Evolutionary conservation across 2,329 filamentous ascomycete genomes (phyloP).

Genomic region (Hortaea sp.): DNA sequence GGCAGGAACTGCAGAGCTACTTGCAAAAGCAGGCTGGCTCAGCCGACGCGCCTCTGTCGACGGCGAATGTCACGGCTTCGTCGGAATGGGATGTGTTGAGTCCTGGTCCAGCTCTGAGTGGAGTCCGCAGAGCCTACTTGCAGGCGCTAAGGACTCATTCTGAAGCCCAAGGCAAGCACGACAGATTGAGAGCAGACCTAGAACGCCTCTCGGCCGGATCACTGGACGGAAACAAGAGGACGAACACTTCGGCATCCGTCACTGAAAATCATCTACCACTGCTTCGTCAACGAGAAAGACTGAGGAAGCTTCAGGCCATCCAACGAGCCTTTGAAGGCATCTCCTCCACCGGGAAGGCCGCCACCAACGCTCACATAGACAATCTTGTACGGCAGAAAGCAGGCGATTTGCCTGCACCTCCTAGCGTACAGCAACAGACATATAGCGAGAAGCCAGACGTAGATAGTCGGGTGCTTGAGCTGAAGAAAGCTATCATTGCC

Average conservation of each 20-base stretch:
- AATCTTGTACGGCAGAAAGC: conserved; percentile 16
- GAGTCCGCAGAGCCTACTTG: conserved; percentile 22
- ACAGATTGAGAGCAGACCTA: conserved; percentile 20
- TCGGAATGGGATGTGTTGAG: neutral
- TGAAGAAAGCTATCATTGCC: conserved; percentile 22
- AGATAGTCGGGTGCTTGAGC: conserved; percentile 15
- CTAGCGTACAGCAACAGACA: conserved; percentile 6
- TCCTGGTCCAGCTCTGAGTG: conserved; percentile 12
- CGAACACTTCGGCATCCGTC: conserved; percentile 1
- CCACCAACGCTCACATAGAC: conserved; percentile 12
- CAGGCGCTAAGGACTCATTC: conserved; percentile 21
- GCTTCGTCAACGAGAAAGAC: conserved; percentile 18
- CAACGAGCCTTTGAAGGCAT: conserved; percentile 14
- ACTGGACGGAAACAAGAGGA: neutral
- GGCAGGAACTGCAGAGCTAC: conserved; percentile 17
- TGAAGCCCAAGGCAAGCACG: conserved; percentile 18
- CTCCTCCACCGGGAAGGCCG: conserved; percentile 8
- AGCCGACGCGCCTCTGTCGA: conserved; percentile 2
- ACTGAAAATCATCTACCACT: conserved; percentile 14
- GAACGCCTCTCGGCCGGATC: conserved; percentile 6
- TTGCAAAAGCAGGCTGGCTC: conserved; percentile 10
- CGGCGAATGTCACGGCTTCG: conserved; percentile 2
- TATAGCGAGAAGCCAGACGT: conserved; percentile 13
- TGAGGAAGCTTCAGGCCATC: conserved; percentile 18
- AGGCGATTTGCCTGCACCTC: conserved; percentile 20